Evolutionary conservation across 805 yeast genomes (phyloP).

Genomic region (Cyberlindnera americana): DNA sequence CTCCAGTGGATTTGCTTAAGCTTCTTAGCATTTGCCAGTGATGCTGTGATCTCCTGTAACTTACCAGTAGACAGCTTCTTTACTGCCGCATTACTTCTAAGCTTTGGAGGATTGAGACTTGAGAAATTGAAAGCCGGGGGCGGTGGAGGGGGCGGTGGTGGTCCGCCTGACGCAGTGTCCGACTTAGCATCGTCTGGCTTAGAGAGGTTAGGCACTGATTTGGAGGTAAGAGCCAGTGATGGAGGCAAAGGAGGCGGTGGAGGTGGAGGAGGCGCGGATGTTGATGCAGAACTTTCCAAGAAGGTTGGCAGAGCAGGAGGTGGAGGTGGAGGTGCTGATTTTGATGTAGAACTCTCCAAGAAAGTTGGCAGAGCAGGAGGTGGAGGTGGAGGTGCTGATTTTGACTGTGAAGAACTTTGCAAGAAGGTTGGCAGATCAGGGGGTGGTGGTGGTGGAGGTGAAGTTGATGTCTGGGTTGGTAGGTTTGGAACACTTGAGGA

Average conservation of each 20-base stretch:
- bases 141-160: constrained; percentile 10
- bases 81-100: constrained; percentile 1
- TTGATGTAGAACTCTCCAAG: background rate
- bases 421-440: constrained; percentile 5
- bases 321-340: constrained; percentile 5
- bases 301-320: constrained; percentile 5
- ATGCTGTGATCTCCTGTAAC: constrained; percentile 8
- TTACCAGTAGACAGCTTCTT: constrained; percentile 3
- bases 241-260: constrained; percentile 10
- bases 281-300: background rate
- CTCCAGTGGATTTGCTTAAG: constrained; percentile 98
- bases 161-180: too few relatives aligned
- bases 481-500: constrained; percentile 1
- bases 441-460: constrained; percentile 6
- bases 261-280: constrained; percentile 3
- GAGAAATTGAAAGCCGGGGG: constrained; percentile 26
- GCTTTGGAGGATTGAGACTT: constrained; percentile 23
- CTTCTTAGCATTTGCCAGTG: constrained; percentile 40
- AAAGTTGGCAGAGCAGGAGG: constrained; percentile 1
- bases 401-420: background rate
- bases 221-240: background rate
- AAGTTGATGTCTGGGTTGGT: background rate
- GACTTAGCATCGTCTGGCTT: background rate
- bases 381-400: constrained; percentile 1
- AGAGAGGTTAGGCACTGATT: constrained; percentile 1